phyloP scores from a whole-genome alignment of 805 yeast genomes.

The Cyberlindnera misumaiensis region DNA sequence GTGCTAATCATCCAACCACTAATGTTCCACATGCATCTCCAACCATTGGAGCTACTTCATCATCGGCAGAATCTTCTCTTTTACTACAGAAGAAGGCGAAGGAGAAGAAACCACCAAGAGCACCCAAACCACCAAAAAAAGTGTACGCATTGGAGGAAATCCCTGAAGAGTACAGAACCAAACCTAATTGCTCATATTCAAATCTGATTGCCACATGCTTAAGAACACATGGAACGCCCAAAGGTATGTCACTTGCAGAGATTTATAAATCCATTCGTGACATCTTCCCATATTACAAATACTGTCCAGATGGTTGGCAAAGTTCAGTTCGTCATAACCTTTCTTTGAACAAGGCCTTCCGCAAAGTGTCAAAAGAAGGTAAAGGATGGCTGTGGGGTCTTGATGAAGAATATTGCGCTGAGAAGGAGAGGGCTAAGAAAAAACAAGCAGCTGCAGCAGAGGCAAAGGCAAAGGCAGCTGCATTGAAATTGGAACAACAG shows the following conservation, averaged over 20 bases:
- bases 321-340: conserved; percentile 86
- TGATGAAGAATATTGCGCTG: conserved; percentile 78
- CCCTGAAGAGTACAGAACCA: conserved; percentile 78
- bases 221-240: conserved; percentile 54
- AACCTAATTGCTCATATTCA: conserved; percentile 79
- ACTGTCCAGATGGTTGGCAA: conserved; percentile 98
- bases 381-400: conserved; percentile 94
- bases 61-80: neutral
- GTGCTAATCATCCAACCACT: neutral
- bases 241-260: conserved; percentile 78
- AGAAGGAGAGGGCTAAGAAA: conserved; percentile 68
- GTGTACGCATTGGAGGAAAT: conserved; percentile 76
- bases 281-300: conserved; percentile 82
- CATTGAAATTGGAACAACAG: conserved; percentile 44
- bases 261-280: conserved; percentile 84
- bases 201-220: conserved; percentile 75
- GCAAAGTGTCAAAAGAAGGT: conserved; percentile 77
- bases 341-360: conserved; percentile 78
- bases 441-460: conserved; percentile 61
- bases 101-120: conserved; percentile 43
- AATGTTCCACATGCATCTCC: neutral
- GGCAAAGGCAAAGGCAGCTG: conserved; percentile 51
- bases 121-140: conserved; percentile 49
- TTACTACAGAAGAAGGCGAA: conserved; percentile 28
- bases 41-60: neutral